phyloP scores from a whole-genome alignment of 768 basidiomycete genomes.

The Rubroboletus pulcherrimus region DNA sequence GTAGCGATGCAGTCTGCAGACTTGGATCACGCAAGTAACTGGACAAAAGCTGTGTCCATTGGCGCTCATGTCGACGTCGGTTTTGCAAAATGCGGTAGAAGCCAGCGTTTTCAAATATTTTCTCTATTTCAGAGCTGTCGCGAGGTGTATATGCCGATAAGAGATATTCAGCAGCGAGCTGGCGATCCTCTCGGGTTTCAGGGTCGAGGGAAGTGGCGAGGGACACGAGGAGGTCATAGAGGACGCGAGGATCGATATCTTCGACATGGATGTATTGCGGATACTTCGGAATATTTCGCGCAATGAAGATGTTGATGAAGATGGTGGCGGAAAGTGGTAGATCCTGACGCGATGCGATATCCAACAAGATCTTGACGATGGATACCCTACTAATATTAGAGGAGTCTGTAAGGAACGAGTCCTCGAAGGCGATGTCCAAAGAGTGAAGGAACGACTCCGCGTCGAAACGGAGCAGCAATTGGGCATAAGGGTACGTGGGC shows the following conservation, averaged over 20 bases:
- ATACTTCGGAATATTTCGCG: conserved; percentile 96
- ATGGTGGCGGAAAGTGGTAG: conserved; percentile 64
- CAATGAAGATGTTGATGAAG: conserved; percentile 92
- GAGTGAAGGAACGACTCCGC: conserved; percentile 92
- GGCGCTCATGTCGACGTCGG: conserved; percentile 70
- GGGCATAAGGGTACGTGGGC: conserved; percentile 87
- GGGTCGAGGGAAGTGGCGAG: conserved; percentile 73
- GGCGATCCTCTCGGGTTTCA: conserved; percentile 87
- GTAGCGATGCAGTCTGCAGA: conserved; percentile 55
- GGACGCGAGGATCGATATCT: conserved; percentile 53
- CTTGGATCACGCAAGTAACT: conserved; percentile 76
- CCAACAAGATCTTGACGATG: conserved; percentile 80
- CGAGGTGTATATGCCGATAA: conserved; percentile 88
- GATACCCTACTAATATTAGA: conserved; percentile 68
- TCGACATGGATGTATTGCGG: conserved; percentile 62
- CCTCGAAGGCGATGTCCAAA: conserved; percentile 93
- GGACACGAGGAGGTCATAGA: conserved; percentile 73
- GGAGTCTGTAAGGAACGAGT: conserved; percentile 77
- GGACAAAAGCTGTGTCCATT: conserved; percentile 71
- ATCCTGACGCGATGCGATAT: conserved; percentile 56
- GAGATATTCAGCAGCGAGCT: conserved; percentile 91
- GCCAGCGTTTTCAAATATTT: conserved; percentile 73
- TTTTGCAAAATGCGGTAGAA: conserved; percentile 89
- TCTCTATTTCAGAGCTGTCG: conserved; percentile 61
- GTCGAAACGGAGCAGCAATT: conserved; percentile 81